Base-by-base conservation (phyloP, 139 green algal species). In the Gonium pectorale region DNA sequence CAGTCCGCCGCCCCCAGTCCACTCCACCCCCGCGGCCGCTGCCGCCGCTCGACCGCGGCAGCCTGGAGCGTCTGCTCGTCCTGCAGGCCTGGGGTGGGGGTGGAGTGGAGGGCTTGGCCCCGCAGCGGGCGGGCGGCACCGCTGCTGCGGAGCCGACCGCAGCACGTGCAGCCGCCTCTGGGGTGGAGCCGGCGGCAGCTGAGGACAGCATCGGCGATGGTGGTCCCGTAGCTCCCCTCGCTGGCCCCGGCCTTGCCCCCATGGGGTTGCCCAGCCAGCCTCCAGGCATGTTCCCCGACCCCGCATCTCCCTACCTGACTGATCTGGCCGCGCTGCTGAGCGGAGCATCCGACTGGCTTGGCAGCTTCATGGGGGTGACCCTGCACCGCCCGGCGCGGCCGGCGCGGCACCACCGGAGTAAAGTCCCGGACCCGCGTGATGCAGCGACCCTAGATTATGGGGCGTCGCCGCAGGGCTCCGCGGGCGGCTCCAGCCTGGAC, bases 261-360 rank as follows among this genome's bases (percentile, higher is more conserved):
- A n/a, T n/a, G n/a, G n/a, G n/a, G n/a, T n/a, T n/a, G n/a, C n/a
- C n/a, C n/a, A n/a, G n/a, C n/a, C n/a, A n/a, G n/a, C n/a, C n/a
- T n/a, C n/a, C n/a, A n/a, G n/a, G n/a, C n/a, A n/a, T n/a, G 27
- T 9, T 31, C 27, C 29, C 40, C 41, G 74, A 82, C 41, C 29
- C 41, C 2, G 77, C 62, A 2, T 41, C 77, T 43, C 77, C 77
- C 15, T 83, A 83, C 43, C n/a, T 73, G 11, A 37, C n/a, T 4
- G 59, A 83, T 31, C 27, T 73, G 31, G 22, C 17, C 4, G 43
- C 44, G 6, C 6, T 83, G 33, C 40, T 83, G 41, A 0, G 31
- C 0, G 77, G 77, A 26, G 59, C 64, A 22, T 62, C 41, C 13
- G 62, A 49, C 62, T 83, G 77, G 77, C 62, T 83, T 19, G 3